Conservation (phyloP, 257 asterid genomes). For the Gynochthodes officinalis region DNA sequence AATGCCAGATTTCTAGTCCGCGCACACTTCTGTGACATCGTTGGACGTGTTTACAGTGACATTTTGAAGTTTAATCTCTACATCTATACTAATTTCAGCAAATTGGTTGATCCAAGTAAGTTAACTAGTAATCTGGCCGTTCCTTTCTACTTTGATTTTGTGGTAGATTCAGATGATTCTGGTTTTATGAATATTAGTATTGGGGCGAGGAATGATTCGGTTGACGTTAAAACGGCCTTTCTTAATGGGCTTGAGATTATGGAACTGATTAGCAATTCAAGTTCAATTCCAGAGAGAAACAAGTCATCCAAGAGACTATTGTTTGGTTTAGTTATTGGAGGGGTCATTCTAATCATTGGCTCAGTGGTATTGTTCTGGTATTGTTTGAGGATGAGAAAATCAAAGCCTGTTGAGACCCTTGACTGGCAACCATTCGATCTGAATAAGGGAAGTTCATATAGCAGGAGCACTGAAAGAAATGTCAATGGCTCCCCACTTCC, state of each 20-base stretch:
- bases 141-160: conserved; percentile 42
- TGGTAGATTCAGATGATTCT: conserved; percentile 42
- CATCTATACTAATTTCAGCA: conserved; percentile 9
- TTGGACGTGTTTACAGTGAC: conserved; percentile 8
- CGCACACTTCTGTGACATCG: conserved; percentile 56
- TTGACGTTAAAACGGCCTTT: conserved; percentile 8
- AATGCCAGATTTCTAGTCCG: conserved; percentile 34
- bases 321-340: conserved; percentile 35
- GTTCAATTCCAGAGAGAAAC: neutral
- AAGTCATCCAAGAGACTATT: neutral
- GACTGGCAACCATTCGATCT: conserved; percentile 25
- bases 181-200: conserved; percentile 44
- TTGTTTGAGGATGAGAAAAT: conserved; percentile 26
- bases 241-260: conserved; percentile 66
- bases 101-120: conserved; percentile 6
- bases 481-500: conserved; percentile 24
- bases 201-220: conserved; percentile 22
- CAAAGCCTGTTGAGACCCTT: conserved; percentile 18
- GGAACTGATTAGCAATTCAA: conserved; percentile 28
- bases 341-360: conserved; percentile 21
- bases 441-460: conserved; percentile 28
- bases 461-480: conserved; percentile 27
- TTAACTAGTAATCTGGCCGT: accelerated
- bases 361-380: conserved; percentile 5
- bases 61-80: conserved; percentile 18